Percentiles rank a stretch among this genome's conserved stretches.
These are phyloP conservation scores for Mortierella sp. DNA, from an alignment of 371 early-diverging fungal species.

Conservation along the genomic window DNA sequence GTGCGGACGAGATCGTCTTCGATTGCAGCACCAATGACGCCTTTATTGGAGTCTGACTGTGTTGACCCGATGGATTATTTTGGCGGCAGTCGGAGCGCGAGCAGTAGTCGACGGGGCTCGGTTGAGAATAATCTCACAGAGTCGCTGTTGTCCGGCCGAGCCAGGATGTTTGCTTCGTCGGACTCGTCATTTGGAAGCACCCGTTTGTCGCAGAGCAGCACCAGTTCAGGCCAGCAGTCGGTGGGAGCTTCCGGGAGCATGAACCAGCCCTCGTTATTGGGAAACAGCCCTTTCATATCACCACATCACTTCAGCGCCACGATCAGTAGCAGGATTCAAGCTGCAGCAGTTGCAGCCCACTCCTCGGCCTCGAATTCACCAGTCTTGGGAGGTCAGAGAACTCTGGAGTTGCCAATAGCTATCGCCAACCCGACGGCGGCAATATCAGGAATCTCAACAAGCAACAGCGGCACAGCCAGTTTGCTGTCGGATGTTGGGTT, in stretches of 20 bases:
- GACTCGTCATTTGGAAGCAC: not conserved
- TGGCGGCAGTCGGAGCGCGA: slow-evolving; percentile 49
- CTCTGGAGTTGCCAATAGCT: not conserved
- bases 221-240: not conserved
- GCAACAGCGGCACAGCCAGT: not conserved
- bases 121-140: slow-evolving; percentile 53
- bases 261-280: not conserved
- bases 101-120: slow-evolving; percentile 44
- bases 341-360: not conserved
- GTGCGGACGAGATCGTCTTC: slow-evolving; percentile 34
- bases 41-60: slow-evolving; percentile 34
- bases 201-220: not conserved
- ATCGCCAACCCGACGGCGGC: not conserved
- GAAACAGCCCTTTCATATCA: not conserved
- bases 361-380: slow-evolving; percentile 21
- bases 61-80: slow-evolving; percentile 35
- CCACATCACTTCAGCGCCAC: slow-evolving; percentile 18
- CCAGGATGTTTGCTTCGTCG: slow-evolving; percentile 44
- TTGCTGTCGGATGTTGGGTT: not conserved
- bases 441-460: not conserved
- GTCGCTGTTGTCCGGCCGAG: slow-evolving; percentile 42
- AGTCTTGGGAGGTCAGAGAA: not conserved
- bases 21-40: slow-evolving; percentile 38
- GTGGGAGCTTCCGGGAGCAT: not conserved
- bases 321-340: slow-evolving; percentile 8